Evolutionary conservation across 345 rosid species (phyloP).

Genomic region (Kandelia obovata): DNA sequence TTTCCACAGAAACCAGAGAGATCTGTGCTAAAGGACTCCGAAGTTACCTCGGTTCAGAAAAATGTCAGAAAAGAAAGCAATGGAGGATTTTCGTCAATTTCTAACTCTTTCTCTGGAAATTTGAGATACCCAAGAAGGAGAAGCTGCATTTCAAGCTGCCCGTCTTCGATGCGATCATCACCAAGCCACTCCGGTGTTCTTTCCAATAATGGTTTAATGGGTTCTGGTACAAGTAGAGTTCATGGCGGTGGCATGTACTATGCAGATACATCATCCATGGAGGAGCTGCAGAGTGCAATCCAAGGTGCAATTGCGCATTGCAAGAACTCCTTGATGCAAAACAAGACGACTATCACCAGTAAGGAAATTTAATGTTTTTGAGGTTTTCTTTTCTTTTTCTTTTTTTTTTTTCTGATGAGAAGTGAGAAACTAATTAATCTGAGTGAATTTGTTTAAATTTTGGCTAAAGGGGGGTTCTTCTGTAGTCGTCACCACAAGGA

Average conservation of each 20-base stretch:
- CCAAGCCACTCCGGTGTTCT: slow-evolving; percentile 90
- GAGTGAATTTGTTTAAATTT: neutral
- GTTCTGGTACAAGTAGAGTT: slow-evolving; percentile 9
- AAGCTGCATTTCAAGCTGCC: slow-evolving; percentile 69
- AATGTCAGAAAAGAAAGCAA: slow-evolving; percentile 26
- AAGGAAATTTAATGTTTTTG: slow-evolving; percentile 30
- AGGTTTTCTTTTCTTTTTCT: neutral
- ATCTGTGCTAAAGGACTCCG: slow-evolving; percentile 24
- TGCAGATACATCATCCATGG: slow-evolving; percentile 60
- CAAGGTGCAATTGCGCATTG: slow-evolving; percentile 94
- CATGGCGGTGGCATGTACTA: slow-evolving; percentile 22
- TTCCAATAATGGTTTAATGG: slow-evolving; percentile 33
- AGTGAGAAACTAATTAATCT: neutral
- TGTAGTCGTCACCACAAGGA: neutral
- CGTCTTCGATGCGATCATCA: slow-evolving; percentile 84
- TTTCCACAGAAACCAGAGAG: slow-evolving; percentile 24
- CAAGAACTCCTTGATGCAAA: slow-evolving; percentile 71
- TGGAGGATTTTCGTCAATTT: slow-evolving; percentile 24
- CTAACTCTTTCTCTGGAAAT: slow-evolving; percentile 86
- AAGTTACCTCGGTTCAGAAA: slow-evolving; percentile 8
- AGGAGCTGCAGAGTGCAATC: slow-evolving; percentile 83
- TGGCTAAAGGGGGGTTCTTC: neutral
- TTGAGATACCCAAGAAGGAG: slow-evolving; percentile 64
- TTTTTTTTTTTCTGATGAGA: neutral
- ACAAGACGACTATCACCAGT: slow-evolving; percentile 38